These are phyloP conservation scores for Pseudozyma sp. DNA, from an alignment of 1,284 basidiomycete species.

Conservation along the genomic window DNA sequence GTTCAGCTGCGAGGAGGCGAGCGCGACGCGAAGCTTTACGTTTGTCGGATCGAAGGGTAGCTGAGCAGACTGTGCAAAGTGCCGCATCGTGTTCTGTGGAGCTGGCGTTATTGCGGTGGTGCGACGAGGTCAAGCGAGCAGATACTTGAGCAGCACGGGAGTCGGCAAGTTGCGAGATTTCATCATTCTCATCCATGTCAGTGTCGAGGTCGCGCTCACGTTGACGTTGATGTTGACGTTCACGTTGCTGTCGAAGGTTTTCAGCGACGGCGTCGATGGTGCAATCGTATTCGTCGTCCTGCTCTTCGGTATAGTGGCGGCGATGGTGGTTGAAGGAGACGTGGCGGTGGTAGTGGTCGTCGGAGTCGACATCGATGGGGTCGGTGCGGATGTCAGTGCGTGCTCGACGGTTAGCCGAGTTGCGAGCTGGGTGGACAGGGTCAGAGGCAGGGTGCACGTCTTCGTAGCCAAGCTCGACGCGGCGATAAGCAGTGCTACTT, in stretches of 20 bases:
- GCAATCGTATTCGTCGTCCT: slow-evolving; percentile 35
- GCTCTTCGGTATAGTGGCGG: slow-evolving; percentile 1
- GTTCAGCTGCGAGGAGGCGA: slow-evolving; percentile 24
- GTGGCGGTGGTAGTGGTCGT: slow-evolving; percentile 19
- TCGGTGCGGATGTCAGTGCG: slow-evolving; percentile 28
- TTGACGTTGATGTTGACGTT: slow-evolving; percentile 15
- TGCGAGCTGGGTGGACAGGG: slow-evolving; percentile 13
- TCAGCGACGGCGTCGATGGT: slow-evolving; percentile 44
- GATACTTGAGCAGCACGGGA: slow-evolving; percentile 26
- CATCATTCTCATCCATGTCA: slow-evolving; percentile 18
- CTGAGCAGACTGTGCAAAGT: slow-evolving; percentile 44
- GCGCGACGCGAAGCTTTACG: slow-evolving; percentile 31
- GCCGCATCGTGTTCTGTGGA: slow-evolving; percentile 19
- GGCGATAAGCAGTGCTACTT: slow-evolving; percentile 7
- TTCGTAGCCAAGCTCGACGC: slow-evolving; percentile 8
- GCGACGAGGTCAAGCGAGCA: slow-evolving; percentile 10
- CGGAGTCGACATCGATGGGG: slow-evolving; percentile 21
- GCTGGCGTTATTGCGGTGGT: not conserved
- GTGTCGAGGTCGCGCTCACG: not conserved
- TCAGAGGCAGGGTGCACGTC: slow-evolving; percentile 40
- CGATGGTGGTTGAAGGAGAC: slow-evolving; percentile 21
- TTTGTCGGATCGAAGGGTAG: slow-evolving; percentile 12
- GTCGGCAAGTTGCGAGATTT: slow-evolving; percentile 47
- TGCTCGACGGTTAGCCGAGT: slow-evolving; percentile 1
- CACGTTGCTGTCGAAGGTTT: slow-evolving; percentile 32